Conservation (phyloP, 192 early-diverging fungal species). For the Backusella morwellensis region DNA sequence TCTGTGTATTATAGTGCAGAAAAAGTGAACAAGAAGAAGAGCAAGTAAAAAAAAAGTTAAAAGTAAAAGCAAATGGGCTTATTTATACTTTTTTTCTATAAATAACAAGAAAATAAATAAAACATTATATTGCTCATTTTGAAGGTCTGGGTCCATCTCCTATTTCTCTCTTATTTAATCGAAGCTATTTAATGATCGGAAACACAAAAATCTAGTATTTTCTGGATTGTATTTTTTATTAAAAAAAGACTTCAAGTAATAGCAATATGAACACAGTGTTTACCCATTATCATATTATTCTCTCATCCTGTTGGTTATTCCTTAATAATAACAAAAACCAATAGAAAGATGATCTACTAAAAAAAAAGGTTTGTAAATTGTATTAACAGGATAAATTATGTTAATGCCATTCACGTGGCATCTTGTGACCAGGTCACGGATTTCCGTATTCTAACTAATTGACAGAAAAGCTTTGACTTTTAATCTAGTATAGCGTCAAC, state of each 20-base stretch:
- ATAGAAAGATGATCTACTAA: neutral
- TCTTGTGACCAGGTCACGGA: neutral
- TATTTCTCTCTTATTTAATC: neutral
- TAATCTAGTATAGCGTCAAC: neutral
- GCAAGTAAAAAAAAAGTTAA: neutral
- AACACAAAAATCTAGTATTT: neutral
- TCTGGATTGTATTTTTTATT: neutral
- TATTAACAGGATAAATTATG: neutral
- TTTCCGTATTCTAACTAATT: neutral
- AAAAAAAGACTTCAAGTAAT: no score
- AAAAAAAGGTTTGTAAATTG: neutral
- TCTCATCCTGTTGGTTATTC: neutral
- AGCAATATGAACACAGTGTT: no score
- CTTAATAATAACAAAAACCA: neutral
- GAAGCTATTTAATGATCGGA: neutral
- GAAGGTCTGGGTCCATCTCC: slow-evolving; percentile 2
- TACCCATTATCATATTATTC: neutral
- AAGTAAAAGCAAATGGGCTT: neutral
- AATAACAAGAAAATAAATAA: neutral
- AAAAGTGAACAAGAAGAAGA: neutral
- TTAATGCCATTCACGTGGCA: neutral
- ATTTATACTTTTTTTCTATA: neutral
- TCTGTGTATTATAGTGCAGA: neutral
- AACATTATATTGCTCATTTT: neutral
- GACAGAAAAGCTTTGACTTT: neutral